These are phyloP conservation scores for Trichoderma gamsii DNA, from an alignment of 495 filamentous ascomycete species.

Conservation along the genomic window DNA sequence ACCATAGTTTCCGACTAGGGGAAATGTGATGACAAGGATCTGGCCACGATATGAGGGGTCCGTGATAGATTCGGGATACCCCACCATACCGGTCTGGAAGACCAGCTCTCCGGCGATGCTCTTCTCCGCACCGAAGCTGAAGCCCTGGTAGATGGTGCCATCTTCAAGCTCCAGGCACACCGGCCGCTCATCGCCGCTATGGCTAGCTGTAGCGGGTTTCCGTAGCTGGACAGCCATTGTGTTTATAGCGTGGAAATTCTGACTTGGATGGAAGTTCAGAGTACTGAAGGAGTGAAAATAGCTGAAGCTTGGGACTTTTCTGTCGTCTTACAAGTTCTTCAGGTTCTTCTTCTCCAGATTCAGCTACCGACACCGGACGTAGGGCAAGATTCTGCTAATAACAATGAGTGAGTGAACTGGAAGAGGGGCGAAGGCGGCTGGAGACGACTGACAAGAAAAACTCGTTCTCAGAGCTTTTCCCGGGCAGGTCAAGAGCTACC, in stretches of 20 bases:
- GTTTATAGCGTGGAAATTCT: conserved; percentile 14
- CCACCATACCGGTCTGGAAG: conserved; percentile 99
- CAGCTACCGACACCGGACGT: not conserved
- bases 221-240: conserved; percentile 41
- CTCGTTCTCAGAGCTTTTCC: conserved; percentile 13
- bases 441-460: conserved; percentile 1
- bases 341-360: not conserved
- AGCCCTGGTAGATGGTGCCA: conserved; percentile 80
- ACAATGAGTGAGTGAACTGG: not conserved
- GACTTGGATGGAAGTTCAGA: not conserved
- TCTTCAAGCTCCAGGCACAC: conserved; percentile 86
- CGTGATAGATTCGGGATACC: conserved; percentile 92
- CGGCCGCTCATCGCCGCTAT: conserved; percentile 47
- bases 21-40: conserved; percentile 87
- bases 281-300: not conserved
- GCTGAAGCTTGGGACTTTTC: not conserved
- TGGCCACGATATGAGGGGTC: conserved; percentile 91
- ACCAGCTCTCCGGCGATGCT: conserved; percentile 93
- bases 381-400: not conserved
- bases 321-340: not conserved
- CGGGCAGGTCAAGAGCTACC: conserved; percentile 10
- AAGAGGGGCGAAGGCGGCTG: not conserved
- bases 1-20: conserved; percentile 88
- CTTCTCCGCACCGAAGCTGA: conserved; percentile 90
- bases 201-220: conserved; percentile 50